Percentiles rank a stretch among this genome's conserved stretches.
phyloP scores from a whole-genome alignment of 495 filamentous ascomycete genomes.

The Talaromyces ruber region DNA sequence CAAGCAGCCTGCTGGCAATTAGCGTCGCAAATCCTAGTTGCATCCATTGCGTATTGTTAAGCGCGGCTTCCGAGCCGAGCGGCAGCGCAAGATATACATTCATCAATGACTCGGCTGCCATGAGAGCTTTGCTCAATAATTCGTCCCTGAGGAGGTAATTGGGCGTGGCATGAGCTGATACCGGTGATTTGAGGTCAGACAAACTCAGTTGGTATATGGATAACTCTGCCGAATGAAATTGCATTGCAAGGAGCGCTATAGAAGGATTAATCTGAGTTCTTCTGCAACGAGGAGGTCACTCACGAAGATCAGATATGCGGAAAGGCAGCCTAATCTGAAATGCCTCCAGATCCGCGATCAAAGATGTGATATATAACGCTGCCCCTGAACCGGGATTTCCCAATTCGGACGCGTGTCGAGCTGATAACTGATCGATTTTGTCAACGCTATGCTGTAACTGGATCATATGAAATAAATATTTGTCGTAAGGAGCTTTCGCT shows the following conservation, averaged over 20 bases:
- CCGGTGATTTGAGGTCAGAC: neutral
- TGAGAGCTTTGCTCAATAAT: neutral
- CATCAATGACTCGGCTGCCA: slow-evolving; percentile 9
- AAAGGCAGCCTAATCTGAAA: slow-evolving; percentile 11
- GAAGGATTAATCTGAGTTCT: neutral
- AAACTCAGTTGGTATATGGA: slow-evolving; percentile 17
- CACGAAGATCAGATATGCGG: slow-evolving; percentile 11
- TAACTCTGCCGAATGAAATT: slow-evolving; percentile 14
- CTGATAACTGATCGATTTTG: slow-evolving; percentile 15
- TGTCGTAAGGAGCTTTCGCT: slow-evolving; percentile 11
- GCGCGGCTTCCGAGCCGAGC: slow-evolving; percentile 7
- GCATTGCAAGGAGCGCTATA: slow-evolving; percentile 14
- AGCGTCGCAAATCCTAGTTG: slow-evolving; percentile 18
- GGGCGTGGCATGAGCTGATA: neutral
- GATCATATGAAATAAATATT: slow-evolving; percentile 13
- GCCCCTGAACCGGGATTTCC: slow-evolving; percentile 11
- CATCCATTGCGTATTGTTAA: slow-evolving; percentile 19
- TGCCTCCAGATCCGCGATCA: slow-evolving; percentile 14
- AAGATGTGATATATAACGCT: slow-evolving; percentile 14
- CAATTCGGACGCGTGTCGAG: slow-evolving; percentile 8
- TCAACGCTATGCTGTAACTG: slow-evolving; percentile 18
- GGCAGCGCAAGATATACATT: slow-evolving; percentile 13
- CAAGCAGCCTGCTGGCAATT: slow-evolving; percentile 9
- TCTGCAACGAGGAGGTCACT: neutral
- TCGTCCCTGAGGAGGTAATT: neutral